Conservation (phyloP, 2,329 filamentous ascomycete genomes). For the Penicillium sp. region DNA sequence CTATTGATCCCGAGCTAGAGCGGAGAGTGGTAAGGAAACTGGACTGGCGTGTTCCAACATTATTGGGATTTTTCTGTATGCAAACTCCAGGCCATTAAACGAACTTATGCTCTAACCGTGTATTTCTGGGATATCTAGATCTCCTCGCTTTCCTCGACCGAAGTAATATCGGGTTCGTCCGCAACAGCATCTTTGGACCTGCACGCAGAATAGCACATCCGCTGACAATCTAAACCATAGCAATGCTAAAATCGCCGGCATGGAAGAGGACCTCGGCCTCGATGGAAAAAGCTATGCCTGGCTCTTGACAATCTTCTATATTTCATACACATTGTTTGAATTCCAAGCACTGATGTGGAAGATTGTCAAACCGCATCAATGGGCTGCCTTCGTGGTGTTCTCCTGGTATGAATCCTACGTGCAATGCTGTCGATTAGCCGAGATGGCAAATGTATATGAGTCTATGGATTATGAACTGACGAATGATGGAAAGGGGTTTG, state of each 20-base stretch:
- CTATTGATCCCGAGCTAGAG: conserved; percentile 39
- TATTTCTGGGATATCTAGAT: conserved; percentile 32
- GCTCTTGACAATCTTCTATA: conserved; percentile 56
- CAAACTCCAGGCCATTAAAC: neutral
- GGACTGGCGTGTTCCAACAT: conserved; percentile 36
- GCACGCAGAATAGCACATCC: neutral
- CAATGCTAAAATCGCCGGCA: conserved; percentile 57
- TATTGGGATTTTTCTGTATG: conserved; percentile 44
- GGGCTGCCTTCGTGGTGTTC: conserved; percentile 46
- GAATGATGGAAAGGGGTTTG: conserved; percentile 42
- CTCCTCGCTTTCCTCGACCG: conserved; percentile 51
- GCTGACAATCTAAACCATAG: conserved; percentile 28
- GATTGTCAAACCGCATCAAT: conserved; percentile 43
- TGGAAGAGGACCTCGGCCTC: conserved; percentile 52
- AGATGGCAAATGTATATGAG: conserved; percentile 16
- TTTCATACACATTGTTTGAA: conserved; percentile 48
- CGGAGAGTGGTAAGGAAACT: conserved; percentile 39
- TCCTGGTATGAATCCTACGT: conserved; percentile 34
- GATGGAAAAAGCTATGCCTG: conserved; percentile 50
- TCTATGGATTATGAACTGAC: conserved; percentile 7
- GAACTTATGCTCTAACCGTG: neutral
- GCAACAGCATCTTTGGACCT: neutral
- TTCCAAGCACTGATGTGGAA: conserved; percentile 49
- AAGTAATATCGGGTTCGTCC: conserved; percentile 51
- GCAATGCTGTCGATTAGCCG: conserved; percentile 19